Conservation (phyloP, 805 yeast genomes). For the Candida boleticola region DNA sequence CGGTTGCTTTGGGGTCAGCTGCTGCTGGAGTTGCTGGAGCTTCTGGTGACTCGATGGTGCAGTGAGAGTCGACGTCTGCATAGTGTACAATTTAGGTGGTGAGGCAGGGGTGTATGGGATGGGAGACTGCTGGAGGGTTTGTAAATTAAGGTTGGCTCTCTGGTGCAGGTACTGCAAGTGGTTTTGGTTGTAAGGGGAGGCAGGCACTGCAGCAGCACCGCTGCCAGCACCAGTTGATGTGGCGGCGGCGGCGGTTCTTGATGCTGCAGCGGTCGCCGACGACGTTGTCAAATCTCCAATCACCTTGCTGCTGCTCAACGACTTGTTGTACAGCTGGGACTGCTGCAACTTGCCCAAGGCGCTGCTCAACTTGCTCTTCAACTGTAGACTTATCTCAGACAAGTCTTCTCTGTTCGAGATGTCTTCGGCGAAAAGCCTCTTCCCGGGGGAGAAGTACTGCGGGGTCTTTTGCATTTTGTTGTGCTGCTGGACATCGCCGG, state of each 20-base stretch:
- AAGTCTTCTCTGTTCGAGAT: slow-evolving; percentile 27
- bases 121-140: slow-evolving; percentile 38
- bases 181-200: neutral
- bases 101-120: slow-evolving; percentile 9
- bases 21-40: neutral
- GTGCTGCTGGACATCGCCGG: slow-evolving; percentile 8
- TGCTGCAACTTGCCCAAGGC: slow-evolving; percentile 41
- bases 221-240: neutral
- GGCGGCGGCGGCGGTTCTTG: neutral
- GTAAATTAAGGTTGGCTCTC: slow-evolving; percentile 34
- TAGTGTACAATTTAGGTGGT: slow-evolving; percentile 3
- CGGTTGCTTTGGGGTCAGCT: neutral
- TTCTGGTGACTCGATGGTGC: neutral
- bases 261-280: neutral
- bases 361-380: slow-evolving; percentile 35
- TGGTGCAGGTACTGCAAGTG: slow-evolving; percentile 9
- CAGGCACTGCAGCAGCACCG: neutral
- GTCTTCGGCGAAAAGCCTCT: slow-evolving; percentile 33
- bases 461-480: slow-evolving; percentile 37
- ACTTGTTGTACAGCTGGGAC: neutral
- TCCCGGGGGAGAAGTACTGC: slow-evolving; percentile 39
- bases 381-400: slow-evolving; percentile 36
- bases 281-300: slow-evolving; percentile 1
- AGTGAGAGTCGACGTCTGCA: neutral
- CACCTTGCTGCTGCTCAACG: slow-evolving; percentile 10